Evolutionary conservation across 2,329 filamentous ascomycete species (phyloP), one percentile per base, ranked within the genome.

Genomic region (Colletotrichum sp.): DNA sequence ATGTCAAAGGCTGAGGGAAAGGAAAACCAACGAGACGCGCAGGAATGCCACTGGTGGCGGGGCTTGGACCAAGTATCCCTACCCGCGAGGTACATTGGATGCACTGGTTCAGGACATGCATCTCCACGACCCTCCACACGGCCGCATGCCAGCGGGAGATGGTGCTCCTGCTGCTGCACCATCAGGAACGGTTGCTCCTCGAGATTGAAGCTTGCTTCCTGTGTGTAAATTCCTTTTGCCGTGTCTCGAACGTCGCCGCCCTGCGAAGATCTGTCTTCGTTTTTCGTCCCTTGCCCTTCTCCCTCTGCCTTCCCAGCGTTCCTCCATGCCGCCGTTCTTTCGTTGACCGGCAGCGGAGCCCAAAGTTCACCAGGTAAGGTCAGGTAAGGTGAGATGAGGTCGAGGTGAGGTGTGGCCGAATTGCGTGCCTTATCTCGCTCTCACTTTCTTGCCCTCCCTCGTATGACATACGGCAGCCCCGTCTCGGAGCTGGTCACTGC

Each of bases 31-130:
- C 30, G 69, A 70, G 69, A 67, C 62, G 69, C 69, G 62, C 69
- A 75, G 72, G 69, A 75, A 75, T 75, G 72, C 62, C 49, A 63
- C 62, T 63, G 72, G 63, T 75, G 69, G 72, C 69, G 72, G 69
- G 69, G 57, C 62, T 39, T 21, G 66, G 72, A 32, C 69, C 60
- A 75, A 52, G 72, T 75, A 75, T 55, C 30, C 72, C 28, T 75
- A 72, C 69, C 69, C 26, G 26, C 52, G 55, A 72, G 63, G 72
- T 75, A 75, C 72, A 66, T 75, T 62, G 24, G 63, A 44, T 44
- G 39, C 26, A 62, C 26, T 13, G 26, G 18, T 12, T 62, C 59
- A 18, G 30, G 10, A 30, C 59, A 30, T 62, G 59, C 59, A 62
- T 62, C 39, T 44, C 39, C 39, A 12, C 39, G 39, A n/a, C 39